phyloP scores from a whole-genome alignment of 192 early-diverging fungal genomes.

The Coemansia interrupta region DNA sequence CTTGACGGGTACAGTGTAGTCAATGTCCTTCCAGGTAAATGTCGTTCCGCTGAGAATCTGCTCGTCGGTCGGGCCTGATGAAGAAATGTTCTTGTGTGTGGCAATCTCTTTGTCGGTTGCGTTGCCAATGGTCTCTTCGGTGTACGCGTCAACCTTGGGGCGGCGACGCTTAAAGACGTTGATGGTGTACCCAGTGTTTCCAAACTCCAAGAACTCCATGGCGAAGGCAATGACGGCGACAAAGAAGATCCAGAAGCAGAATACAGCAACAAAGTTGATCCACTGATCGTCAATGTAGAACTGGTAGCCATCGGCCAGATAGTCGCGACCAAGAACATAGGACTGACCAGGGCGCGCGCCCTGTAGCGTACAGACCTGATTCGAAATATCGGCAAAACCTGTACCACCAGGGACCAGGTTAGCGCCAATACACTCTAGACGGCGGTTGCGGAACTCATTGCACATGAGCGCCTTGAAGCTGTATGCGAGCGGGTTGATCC shows the following conservation, averaged over 20 bases:
- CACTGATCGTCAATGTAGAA: slow-evolving; percentile 61
- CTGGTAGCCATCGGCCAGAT: slow-evolving; percentile 55
- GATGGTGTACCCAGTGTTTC: slow-evolving; percentile 54
- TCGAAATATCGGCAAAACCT: slow-evolving; percentile 41
- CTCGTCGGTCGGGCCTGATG: slow-evolving; percentile 38
- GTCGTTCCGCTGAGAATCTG: slow-evolving; percentile 55
- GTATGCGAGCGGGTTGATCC: slow-evolving; percentile 69
- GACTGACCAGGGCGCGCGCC: slow-evolving; percentile 56
- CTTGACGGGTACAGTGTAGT: slow-evolving; percentile 57
- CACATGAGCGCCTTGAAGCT: slow-evolving; percentile 62
- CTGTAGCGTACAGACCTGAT: slow-evolving; percentile 64
- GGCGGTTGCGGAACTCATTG: slow-evolving; percentile 67
- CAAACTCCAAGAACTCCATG: slow-evolving; percentile 64
- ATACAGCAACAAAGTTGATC: slow-evolving; percentile 59
- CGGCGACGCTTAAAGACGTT: slow-evolving; percentile 53
- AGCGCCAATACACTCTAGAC: slow-evolving; percentile 20
- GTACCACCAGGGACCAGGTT: slow-evolving; percentile 55
- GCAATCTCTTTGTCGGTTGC: slow-evolving; percentile 17
- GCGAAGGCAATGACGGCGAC: slow-evolving; percentile 33
- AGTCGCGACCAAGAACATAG: slow-evolving; percentile 61
- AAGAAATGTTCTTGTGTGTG: slow-evolving; percentile 10
- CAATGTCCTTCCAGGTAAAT: slow-evolving; percentile 64
- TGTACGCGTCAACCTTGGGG: slow-evolving; percentile 20
- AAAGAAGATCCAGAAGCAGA: slow-evolving; percentile 44
- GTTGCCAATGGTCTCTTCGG: slow-evolving; percentile 4